Percentiles rank a stretch among this genome's conserved stretches.
These are phyloP conservation scores for Phytophthora ohioensis DNA, from an alignment of 352 stramenopile genomes.

Conservation along the genomic window DNA sequence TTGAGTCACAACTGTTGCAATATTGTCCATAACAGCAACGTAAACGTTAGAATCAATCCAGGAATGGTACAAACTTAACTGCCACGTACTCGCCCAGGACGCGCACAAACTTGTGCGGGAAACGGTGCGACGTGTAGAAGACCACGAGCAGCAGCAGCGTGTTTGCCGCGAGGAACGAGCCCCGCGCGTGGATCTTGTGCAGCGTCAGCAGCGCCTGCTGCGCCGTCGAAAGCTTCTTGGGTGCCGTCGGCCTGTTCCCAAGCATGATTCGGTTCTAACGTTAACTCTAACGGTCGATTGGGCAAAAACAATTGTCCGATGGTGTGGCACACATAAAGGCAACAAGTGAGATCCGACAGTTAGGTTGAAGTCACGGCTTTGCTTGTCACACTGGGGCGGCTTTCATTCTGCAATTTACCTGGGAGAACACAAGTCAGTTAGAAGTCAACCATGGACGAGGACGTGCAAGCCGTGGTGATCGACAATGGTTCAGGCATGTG, in stretches of 20 bases:
- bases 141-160: slow-evolving; percentile 65
- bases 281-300: background rate
- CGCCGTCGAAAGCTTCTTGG: slow-evolving; percentile 43
- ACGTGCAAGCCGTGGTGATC: slow-evolving; percentile 81
- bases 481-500: slow-evolving; percentile 99
- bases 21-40: slow-evolving; percentile 7
- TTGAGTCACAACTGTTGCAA: slow-evolving; percentile 63
- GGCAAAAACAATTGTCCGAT: background rate
- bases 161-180: slow-evolving; percentile 59
- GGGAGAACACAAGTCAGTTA: slow-evolving; percentile 1
- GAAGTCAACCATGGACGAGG: slow-evolving; percentile 46
- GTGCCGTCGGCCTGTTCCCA: background rate
- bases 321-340: slow-evolving; percentile 31
- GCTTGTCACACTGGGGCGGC: background rate
- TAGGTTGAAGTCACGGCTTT: slow-evolving; percentile 24
- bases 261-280: slow-evolving; percentile 26
- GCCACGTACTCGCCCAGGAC: slow-evolving; percentile 71
- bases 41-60: slow-evolving; percentile 14
- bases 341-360: slow-evolving; percentile 21
- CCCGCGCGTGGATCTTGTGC: slow-evolving; percentile 55
- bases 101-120: slow-evolving; percentile 76
- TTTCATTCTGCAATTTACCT: slow-evolving; percentile 23
- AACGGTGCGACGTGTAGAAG: slow-evolving; percentile 59
- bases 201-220: slow-evolving; percentile 57
- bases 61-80: slow-evolving; percentile 11